Evolutionary conservation across 306 rosid genomes (phyloP).

Genomic region (Prunus padus): DNA sequence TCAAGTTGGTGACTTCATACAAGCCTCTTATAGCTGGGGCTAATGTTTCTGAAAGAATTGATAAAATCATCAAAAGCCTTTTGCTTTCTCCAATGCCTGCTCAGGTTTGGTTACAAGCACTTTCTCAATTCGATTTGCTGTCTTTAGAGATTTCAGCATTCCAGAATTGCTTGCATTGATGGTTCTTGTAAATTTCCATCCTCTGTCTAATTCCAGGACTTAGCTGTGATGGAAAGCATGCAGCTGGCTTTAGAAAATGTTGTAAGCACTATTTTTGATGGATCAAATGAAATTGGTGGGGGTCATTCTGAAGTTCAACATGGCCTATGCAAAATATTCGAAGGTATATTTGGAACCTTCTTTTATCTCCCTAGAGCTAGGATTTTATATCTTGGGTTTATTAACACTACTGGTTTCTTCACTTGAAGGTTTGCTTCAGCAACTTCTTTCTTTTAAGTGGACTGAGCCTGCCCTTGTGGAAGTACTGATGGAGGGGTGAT

Average conservation of each 20-base stretch:
- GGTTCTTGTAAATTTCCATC: neutral
- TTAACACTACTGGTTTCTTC: constrained; percentile 26
- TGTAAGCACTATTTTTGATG: constrained; percentile 70
- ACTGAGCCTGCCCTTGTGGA: constrained; percentile 86
- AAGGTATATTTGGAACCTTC: constrained; percentile 53
- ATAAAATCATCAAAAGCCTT: constrained; percentile 54
- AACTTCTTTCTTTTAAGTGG: constrained; percentile 83
- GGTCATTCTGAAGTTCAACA: constrained; percentile 68
- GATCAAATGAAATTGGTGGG: constrained; percentile 53
- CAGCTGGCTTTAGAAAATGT: constrained; percentile 83
- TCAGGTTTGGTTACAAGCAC: constrained; percentile 56
- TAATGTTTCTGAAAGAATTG: constrained; percentile 71
- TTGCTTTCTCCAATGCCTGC: constrained; percentile 53
- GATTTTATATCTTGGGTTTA: constrained; percentile 18
- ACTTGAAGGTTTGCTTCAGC: constrained; percentile 78
- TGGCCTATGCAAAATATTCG: constrained; percentile 62
- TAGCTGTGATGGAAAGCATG: constrained; percentile 86
- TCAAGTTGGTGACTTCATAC: constrained; percentile 73
- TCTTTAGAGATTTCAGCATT: constrained; percentile 25
- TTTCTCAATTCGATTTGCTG: constrained; percentile 29
- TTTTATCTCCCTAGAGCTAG: constrained; percentile 7
- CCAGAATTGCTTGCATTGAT: constrained; percentile 17
- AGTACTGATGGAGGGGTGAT: constrained; percentile 45
- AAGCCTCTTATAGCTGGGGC: constrained; percentile 73
- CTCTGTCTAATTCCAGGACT: constrained; percentile 51